Percentiles rank a stretch among this genome's conserved stretches.
These are phyloP conservation scores for Pseudonitzschia pungens DNA, from an alignment of 108 stramenopile genomes.

Conservation along the genomic window DNA sequence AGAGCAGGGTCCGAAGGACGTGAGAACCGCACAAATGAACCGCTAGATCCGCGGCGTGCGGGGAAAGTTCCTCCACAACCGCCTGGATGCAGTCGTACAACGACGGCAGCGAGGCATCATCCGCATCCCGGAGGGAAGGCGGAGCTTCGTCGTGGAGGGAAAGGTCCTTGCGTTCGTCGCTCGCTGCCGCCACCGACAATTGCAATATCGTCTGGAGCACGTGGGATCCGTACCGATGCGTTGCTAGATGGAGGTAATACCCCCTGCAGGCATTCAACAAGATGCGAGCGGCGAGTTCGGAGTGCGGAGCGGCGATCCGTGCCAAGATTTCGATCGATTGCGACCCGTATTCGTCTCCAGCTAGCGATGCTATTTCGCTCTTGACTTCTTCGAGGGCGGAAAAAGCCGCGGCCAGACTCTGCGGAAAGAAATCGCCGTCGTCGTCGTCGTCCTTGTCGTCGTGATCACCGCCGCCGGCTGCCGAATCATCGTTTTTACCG, in stretches of 20 bases:
- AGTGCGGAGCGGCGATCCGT: conserved; percentile 63
- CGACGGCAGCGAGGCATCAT: conserved; percentile 39
- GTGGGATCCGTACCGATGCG: conserved; percentile 86
- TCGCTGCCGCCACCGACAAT: conserved; percentile 23
- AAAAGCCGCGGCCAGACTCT: conserved; percentile 61
- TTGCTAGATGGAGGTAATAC: conserved; percentile 72
- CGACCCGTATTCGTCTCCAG: conserved; percentile 76
- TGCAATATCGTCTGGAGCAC: conserved; percentile 77
- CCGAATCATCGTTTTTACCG: background rate
- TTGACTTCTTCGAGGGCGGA: conserved; percentile 74
- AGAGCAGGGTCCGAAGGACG: conserved; percentile 73
- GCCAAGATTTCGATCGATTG: conserved; percentile 67
- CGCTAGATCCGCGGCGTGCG: conserved; percentile 55
- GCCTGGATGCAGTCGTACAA: conserved; percentile 45
- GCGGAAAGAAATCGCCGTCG: conserved; percentile 59
- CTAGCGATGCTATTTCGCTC: conserved; percentile 78
- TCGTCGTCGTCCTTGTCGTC: conserved; percentile 17
- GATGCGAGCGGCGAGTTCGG: conserved; percentile 55
- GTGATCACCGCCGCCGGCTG: conserved; percentile 4
- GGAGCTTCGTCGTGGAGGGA: conserved; percentile 57
- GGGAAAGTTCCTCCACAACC: conserved; percentile 60
- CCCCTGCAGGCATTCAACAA: conserved; percentile 54
- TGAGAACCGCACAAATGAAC: conserved; percentile 87
- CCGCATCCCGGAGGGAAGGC: conserved; percentile 17
- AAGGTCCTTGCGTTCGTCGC: conserved; percentile 36